These are phyloP conservation scores for Talaromyces sp. DNA, from an alignment of 2,329 filamentous ascomycete genomes.

Conservation along the genomic window DNA sequence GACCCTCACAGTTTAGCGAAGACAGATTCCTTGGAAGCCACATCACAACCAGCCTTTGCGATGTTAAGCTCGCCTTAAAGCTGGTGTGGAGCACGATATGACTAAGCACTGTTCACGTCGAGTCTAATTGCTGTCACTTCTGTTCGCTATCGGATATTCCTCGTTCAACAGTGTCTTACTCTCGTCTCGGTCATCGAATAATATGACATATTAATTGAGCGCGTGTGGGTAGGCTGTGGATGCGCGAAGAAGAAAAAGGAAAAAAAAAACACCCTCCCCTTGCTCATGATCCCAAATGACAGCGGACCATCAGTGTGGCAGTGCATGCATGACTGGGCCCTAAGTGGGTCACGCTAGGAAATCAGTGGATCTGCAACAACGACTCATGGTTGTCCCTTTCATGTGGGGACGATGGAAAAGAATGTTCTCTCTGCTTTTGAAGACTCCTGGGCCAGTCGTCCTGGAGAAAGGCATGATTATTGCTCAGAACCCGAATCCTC, in stretches of 20 bases:
- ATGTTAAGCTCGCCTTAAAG: constrained; percentile 16
- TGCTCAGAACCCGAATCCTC: constrained; percentile 13
- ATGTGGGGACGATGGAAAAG: constrained; percentile 25
- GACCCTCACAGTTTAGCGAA: background rate
- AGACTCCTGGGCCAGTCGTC: constrained; percentile 3
- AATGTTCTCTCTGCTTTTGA: constrained; percentile 25
- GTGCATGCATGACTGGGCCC: constrained; percentile 29
- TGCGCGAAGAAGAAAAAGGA: background rate
- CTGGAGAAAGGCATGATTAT: background rate
- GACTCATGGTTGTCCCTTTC: constrained; percentile 24
- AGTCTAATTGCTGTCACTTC: background rate
- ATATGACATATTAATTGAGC: background rate
- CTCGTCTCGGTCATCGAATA: background rate
- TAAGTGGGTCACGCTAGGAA: constrained; percentile 28
- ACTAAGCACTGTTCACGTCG: constrained; percentile 20
- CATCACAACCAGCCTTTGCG: background rate
- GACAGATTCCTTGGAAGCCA: background rate
- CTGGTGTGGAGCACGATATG: constrained; percentile 20
- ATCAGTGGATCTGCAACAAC: constrained; percentile 25
- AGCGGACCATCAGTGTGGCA: constrained; percentile 32
- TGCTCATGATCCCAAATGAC: constrained; percentile 22
- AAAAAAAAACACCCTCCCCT: too few species aligned
- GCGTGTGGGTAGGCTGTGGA: too few species aligned
- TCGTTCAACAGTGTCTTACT: constrained; percentile 10
- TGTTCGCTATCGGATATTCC: background rate